Evolutionary conservation across 169 alveolate species (phyloP).

Genomic region (Babesia bovis): DNA sequence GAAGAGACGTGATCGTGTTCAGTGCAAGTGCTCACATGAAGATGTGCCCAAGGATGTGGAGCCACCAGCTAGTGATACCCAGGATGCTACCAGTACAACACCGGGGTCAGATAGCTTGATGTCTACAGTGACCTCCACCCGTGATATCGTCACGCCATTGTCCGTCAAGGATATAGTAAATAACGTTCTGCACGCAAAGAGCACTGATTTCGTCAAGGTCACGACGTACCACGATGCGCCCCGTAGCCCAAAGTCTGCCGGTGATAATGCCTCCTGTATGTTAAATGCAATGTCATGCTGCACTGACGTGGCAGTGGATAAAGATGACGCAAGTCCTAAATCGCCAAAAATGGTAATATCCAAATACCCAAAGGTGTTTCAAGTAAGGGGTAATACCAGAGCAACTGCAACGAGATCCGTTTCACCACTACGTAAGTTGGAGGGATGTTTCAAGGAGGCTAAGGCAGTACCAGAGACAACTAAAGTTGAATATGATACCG

Average conservation of each 20-base stretch:
- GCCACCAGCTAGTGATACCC: not conserved
- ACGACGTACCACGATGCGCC: conserved; percentile 12
- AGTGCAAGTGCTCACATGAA: not conserved
- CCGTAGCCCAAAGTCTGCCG: not conserved
- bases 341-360: not conserved
- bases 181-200: not conserved
- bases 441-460: not conserved
- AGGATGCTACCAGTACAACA: not conserved
- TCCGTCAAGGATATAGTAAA: conserved; percentile 15
- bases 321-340: not conserved
- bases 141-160: not conserved
- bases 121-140: not conserved
- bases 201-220: conserved; percentile 42
- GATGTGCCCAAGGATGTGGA: not conserved
- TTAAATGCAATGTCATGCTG: not conserved
- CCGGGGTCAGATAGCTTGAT: not conserved
- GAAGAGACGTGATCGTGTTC: not conserved
- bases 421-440: conserved; percentile 4
- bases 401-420: not conserved
- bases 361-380: conserved; percentile 3
- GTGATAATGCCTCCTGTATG: not conserved
- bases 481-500: conserved; percentile 5
- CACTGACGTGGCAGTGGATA: not conserved
- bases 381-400: conserved; percentile 1
- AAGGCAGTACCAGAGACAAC: not conserved